Evolutionary conservation across 2,329 filamentous ascomycete genomes (phyloP).

Genomic region (Claviceps cyperi): DNA sequence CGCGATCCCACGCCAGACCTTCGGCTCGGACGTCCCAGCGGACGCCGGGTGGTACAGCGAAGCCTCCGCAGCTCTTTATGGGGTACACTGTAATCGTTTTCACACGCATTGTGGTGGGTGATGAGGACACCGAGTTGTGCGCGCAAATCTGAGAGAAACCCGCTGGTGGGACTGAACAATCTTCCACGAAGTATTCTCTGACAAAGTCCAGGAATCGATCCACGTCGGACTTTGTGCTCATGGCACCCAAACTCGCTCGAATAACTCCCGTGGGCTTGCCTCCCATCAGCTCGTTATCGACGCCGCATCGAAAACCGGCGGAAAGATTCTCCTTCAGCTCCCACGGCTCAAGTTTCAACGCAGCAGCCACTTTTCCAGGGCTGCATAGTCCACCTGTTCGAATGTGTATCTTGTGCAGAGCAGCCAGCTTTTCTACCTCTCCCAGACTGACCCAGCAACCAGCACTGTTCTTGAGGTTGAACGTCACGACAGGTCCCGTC

Average conservation of each 20-base stretch:
- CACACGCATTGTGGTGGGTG: conserved; percentile 22
- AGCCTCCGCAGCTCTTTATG: conserved; percentile 87
- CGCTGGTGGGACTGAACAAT: background rate
- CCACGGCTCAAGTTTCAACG: conserved; percentile 59
- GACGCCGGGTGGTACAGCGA: conserved; percentile 45
- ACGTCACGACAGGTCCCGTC: conserved; percentile 66
- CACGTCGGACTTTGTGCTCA: conserved; percentile 70
- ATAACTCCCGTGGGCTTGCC: conserved; percentile 83
- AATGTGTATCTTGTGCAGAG: conserved; percentile 65
- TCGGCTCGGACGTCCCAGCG: conserved; percentile 68
- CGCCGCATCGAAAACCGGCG: conserved; percentile 70
- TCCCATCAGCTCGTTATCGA: conserved; percentile 64
- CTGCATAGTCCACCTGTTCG: conserved; percentile 86
- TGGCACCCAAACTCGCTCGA: conserved; percentile 74
- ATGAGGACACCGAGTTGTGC: background rate
- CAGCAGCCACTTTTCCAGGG: conserved; percentile 66
- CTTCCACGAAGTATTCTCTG: conserved; percentile 45
- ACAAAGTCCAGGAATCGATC: conserved; percentile 58
- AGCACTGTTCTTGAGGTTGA: conserved; percentile 59
- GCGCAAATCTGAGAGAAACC: background rate
- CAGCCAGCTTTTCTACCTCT: conserved; percentile 78
- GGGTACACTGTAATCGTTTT: conserved; percentile 65
- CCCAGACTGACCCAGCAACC: conserved; percentile 66
- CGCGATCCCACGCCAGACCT: conserved; percentile 84
- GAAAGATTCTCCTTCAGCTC: conserved; percentile 79